Evolutionary conservation across 495 filamentous ascomycete species (phyloP), one percentile per base, ranked within the genome.

Genomic region (Penicillium steckii): DNA sequence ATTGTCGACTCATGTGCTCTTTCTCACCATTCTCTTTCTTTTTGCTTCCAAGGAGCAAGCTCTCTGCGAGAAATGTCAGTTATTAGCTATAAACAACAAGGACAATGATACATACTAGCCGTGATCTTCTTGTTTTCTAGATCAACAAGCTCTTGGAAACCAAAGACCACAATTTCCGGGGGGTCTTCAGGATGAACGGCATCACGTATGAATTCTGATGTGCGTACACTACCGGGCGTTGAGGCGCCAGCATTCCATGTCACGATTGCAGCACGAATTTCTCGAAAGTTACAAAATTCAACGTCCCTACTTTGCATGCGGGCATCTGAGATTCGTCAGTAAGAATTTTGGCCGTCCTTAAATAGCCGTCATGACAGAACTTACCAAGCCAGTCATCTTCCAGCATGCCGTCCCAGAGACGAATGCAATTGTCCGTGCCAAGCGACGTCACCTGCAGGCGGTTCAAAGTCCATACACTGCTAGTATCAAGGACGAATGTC

Each of bases 181-280:
- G 86, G 84, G 44, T 86, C 77, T 48, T 87, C 85, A 25, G 75
- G 79, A 52, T 84, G 75, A 33, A 96, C 73, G 0, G 94, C 77
- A 48, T 89, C 77, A 56, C 82, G 81, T 50, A 97, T 85, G 66
- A 97, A 96, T 25, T 78, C 73, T 4, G 77, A 78, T 57, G 93
- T 88, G 55, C 87, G 81, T 13, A 97, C 76, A 62, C 84, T 88
- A 24, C 86, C 84, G 1, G 94, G 94, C 17, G 92, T 96, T 23
- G 86, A 85, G 23, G 94, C 94, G 3, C 94, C 94, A 19, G 91
- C 94, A 67, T 98, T 98, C 94, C 94, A 98, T 10, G 94, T 97
- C 70, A 96, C 72, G 10, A 96, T 81, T 13, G 87, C 63, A 19
- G 87, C 82, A 43, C 80, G 86, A 40, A 97, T 79, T 59, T 94